Evolutionary conservation across 352 stramenopile genomes (phyloP), one percentile per base, ranked within the genome.

Genomic region (Globisporangium parvum): DNA sequence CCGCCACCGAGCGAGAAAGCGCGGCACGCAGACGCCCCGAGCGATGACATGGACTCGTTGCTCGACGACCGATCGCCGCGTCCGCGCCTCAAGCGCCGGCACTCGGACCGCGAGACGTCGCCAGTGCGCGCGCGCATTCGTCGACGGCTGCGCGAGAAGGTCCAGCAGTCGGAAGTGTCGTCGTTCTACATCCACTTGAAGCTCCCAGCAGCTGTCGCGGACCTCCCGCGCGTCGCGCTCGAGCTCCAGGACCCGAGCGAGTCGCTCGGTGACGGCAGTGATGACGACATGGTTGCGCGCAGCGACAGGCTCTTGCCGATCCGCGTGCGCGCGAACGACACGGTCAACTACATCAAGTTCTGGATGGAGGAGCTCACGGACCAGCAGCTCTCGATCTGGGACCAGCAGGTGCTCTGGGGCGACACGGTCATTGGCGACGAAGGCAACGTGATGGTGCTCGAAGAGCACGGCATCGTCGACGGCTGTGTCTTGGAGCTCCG

Each of bases 291-390:
- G 14, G 6, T n/a, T 18, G 15, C 39, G 3, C 59, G 47, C 6
- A 20, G 24, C 14, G 61, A 48, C 12, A 64, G 47, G 35, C 47
- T 88, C 11, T 57, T 91, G 49, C 76, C 78, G 53, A 78, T 91
- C 26, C 73, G 72, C 24, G 78, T 91, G 1, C 73, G 75, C 26
- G 70, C 81, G 14, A 67, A 77, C 18, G 67, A 90, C 49, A 89
- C 79, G 2, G 67, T 91, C 37, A 91, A 89, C 66, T 88, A 85
- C 53, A 87, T 91, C 47, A 91, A 91, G 51, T 74, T 87, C 51
- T 89, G 75, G 73, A 86, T 91, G 71, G 81, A 91, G 64, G 81
- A 88, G 47, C 57, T 91, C 4, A 85, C 79, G 15, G 81, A 88
- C 35, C 78, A 91, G 55, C 80, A 89, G 35, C 62, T 91, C 26